Conservation (phyloP, 1,284 basidiomycete genomes). For the Apiotrichum mycotoxinovorans region DNA sequence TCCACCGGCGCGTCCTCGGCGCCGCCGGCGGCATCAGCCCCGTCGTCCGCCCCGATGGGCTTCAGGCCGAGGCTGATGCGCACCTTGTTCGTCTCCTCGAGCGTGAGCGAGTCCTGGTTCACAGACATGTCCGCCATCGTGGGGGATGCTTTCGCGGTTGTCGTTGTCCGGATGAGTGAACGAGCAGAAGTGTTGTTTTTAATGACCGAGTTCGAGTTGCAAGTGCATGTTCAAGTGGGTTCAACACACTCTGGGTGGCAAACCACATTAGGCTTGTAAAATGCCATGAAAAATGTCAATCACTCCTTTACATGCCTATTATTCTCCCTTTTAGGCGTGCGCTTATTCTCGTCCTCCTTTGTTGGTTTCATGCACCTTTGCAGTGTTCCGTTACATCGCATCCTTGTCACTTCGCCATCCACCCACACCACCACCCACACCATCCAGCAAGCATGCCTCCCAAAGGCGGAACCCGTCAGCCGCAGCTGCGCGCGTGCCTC, state of each 20-base stretch:
- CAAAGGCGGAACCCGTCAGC: constrained; percentile 24
- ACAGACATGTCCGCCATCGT: constrained; percentile 52
- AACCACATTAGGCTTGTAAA: constrained; percentile 1
- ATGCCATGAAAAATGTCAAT: too few relatives aligned
- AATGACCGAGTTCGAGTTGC: too few relatives aligned
- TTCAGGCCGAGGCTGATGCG: constrained; percentile 91
- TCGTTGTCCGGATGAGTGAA: neutral
- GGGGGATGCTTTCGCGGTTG: neutral
- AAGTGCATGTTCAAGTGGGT: constrained; percentile 1
- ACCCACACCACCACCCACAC: neutral
- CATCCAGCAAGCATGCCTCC: constrained; percentile 26
- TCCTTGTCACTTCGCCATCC: neutral
- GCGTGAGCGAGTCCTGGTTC: constrained; percentile 60
- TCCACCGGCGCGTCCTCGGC: constrained; percentile 56
- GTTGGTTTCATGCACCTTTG: neutral
- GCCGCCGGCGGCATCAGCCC: constrained; percentile 21
- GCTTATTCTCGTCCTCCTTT: too few relatives aligned
- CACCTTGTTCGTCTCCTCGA: constrained; percentile 98
- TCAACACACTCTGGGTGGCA: constrained; percentile 23
- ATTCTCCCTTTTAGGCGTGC: neutral
- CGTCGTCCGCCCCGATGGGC: constrained; percentile 71
- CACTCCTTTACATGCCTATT: too few relatives aligned
- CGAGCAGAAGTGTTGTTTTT: too few relatives aligned
- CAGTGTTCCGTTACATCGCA: neutral
- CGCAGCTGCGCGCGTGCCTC: constrained; percentile 76